Base-by-base conservation (phyloP, 441 rosid species). In the Mallotus japonicus region DNA sequence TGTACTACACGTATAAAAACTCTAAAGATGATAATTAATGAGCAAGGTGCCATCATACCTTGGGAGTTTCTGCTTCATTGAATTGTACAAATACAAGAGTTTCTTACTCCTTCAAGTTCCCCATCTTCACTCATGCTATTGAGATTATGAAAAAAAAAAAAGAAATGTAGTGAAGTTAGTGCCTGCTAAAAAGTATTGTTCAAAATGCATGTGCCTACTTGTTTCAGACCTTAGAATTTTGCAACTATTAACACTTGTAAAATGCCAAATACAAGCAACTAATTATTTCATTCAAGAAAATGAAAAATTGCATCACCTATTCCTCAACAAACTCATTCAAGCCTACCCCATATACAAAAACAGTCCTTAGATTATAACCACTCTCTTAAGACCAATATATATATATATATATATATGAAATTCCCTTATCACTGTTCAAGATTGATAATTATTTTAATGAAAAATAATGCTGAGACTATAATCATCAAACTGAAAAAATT, bases 81-180 rank as follows among this genome's bases (percentile, higher is more conserved):
- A 80, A 91, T 87, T 75, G 78, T 70, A 82, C 95, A 91, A 42
- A 84, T 83, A 73, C 95, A 89, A 66, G 92, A 91, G 20, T 83
- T 84, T 65, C 81, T 80, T 42, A 80, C 87, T 75, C 84, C 89
- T 57, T 74, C 82, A 46, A 86, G 82, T 66, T 91, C 92, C 71
- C 87, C 92, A 70, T 86, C 92, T 75, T 87, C 97, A 4, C 85
- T 87, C 51, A 79, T 79, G 77, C 93, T 89, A 73, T 69, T 68
- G 46, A 19, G 28, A 71, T 51, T 59, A 62, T 17, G 9, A 57
- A 53, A 59, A 34, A 12, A 58, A 24, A 12, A 58, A 24, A 73
- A 24, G 62, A 12, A 50, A 11, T 14, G 15, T 42, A 54, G 60
- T 68, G 40, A 62, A 73, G 56, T 53, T 65, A 54, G 60, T 72